These are phyloP conservation scores for Daldinia sp. DNA, from an alignment of 2,329 filamentous ascomycete species.

Conservation along the genomic window DNA sequence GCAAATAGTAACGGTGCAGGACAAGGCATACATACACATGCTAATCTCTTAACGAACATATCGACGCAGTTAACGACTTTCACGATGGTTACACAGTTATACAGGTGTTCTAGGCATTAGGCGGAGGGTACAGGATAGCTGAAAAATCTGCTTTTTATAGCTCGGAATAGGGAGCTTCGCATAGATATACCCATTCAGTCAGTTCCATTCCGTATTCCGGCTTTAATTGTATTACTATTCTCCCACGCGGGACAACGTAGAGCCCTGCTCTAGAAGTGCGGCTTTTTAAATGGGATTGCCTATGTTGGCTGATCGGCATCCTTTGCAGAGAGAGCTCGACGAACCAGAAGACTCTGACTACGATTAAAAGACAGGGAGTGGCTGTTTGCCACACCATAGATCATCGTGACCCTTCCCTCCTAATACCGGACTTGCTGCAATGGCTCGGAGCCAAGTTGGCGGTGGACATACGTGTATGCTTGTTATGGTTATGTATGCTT, in stretches of 20 bases:
- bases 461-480: conserved; percentile 27
- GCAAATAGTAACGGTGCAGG: conserved; percentile 15
- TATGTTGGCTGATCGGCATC: conserved; percentile 35
- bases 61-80: conserved; percentile 30
- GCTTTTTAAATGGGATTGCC: conserved; percentile 31
- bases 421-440: conserved; percentile 39
- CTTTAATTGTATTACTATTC: conserved; percentile 30
- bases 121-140: conserved; percentile 30
- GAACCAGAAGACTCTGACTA: conserved; percentile 31
- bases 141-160: conserved; percentile 19
- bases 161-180: conserved; percentile 35
- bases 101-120: conserved; percentile 33
- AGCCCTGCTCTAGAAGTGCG: conserved; percentile 28
- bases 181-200: conserved; percentile 40
- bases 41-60: conserved; percentile 19
- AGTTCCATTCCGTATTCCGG: conserved; percentile 15
- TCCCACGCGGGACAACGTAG: conserved; percentile 15
- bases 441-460: conserved; percentile 35
- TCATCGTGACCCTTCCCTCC: conserved; percentile 41
- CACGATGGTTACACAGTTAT: conserved; percentile 39
- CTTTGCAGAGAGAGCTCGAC: conserved; percentile 31
- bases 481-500: background rate
- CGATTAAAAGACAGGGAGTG: conserved; percentile 29
- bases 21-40: conserved; percentile 9
- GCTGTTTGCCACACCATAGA: conserved; percentile 42